Base-by-base conservation (phyloP, 2,329 filamentous ascomycete genomes). In the Pyrenophora graminea region DNA sequence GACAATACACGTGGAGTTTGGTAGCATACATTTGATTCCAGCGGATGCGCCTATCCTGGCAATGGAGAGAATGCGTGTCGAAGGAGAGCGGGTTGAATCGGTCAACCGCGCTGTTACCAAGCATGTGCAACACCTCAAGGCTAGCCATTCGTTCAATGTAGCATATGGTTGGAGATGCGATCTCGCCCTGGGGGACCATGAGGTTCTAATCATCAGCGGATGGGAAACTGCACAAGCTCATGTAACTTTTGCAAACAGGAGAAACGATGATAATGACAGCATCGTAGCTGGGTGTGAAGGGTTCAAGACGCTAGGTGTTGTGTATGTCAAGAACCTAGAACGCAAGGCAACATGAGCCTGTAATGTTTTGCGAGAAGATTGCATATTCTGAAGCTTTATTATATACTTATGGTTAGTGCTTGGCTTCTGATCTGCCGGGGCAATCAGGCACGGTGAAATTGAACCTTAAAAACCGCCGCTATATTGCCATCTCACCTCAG, bases 91-190 rank as follows among this genome's bases (percentile, higher is more conserved):
- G 25, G 39, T 58, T 18, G 60, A 58, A 15, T 51, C 44, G 40
- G 64, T 61, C 42, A 39, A 50, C 10, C 50, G 55, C 41, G 55
- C 42, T 34, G 37, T 56, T 9, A 31, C 44, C 6, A 56, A 51
- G 37, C 49, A 67, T 44, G 39, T 32, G 39, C 57, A 56, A 40
- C 40, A 42, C 42, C 51, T 64, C n/a, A 49, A 51, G 39, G 44
- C 31, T 46, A 67, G 43, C 17, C 39, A 51, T 27, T 21, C 48
- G 15, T 56, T 58, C 34, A 63, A 54, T 34, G 51, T 66, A 36
- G 56, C 53, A 46, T 50, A 57, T 39, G 63, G 58, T 45, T 66
- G 63, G 63, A 61, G 65, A 39, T 61, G 60, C 34, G 68, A 68
- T 56, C 36, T 56, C 30, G 44, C 53, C 32, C 45, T 52, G 34